Evolutionary conservation across 225 moss, liverwort and hornwort species (phyloP), one percentile per base, ranked within the genome.

Genomic region (Bryoerythrophyllum caledonicum): DNA sequence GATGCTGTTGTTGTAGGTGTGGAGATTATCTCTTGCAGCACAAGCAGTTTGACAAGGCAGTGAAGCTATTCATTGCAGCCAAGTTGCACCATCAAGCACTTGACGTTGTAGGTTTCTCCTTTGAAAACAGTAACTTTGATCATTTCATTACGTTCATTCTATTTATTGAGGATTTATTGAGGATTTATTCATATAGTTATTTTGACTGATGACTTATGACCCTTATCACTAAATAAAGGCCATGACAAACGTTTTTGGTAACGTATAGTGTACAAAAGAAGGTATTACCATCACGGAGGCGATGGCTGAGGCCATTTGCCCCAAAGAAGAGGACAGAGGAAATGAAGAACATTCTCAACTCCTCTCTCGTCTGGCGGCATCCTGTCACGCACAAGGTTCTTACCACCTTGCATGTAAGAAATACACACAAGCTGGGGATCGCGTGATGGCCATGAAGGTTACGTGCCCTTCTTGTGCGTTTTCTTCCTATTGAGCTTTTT

Each of bases 371-470:
- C 77, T 92, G 55, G 99, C 95, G 34, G 87, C 91, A 68, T 93
- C 90, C 65, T 95, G 95, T 79, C 82, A 90, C 54, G 80, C 83
- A n/a, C 99, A 99, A 83, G 92, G 95, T 55, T 93, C 95, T 49
- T 95, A 90, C 73, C 99, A 99, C 67, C 90, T 99, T 53, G 90
- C 95, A 51, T 99, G 99, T 87, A 99, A 94, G 75, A 95, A 93
- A 59, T 99, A 90, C 70, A 91, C 92, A 11, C 99, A 95, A 65
- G 91, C 89, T 25, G 95, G 99, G 43, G 88, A 99, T 74, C 84
- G 90, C 60, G 75, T 92, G 13, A 83, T 85, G 66, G 99, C 99
- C n/a, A 93, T 95, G 90, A 95, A 93, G 95, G 96, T 94, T 46
- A n/a, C 37, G 23, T 76, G 48, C 65, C 70, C 74, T 46, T 73